phyloP scores from a whole-genome alignment of 169 alveolate genomes.

The Ichthyophthirius multifiliis region DNA sequence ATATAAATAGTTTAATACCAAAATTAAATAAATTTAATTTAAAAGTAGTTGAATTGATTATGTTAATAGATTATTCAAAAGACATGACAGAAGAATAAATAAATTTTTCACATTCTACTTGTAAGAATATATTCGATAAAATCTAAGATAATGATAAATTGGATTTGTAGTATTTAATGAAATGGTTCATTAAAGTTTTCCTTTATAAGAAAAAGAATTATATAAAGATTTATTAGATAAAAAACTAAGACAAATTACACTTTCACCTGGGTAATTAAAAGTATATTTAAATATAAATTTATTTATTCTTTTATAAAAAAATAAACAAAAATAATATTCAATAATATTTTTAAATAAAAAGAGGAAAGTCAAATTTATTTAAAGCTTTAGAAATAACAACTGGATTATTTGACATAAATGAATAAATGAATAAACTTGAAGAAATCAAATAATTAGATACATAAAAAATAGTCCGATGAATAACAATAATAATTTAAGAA shows the following conservation, averaged over 20 bases:
- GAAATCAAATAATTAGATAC: neutral
- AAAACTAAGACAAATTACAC: neutral
- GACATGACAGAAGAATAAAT: conserved; percentile 36
- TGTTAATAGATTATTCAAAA: conserved; percentile 34
- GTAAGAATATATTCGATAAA: conserved; percentile 4
- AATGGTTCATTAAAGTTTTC: conserved; percentile 23
- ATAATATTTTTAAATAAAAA: neutral
- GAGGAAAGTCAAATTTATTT: neutral
- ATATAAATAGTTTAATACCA: conserved; percentile 5
- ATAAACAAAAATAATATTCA: neutral
- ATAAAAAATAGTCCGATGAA: neutral
- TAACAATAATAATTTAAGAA: neutral
- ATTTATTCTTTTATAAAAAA: neutral
- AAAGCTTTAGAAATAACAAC: neutral
- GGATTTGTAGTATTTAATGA: conserved; percentile 36
- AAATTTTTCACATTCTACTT: conserved; percentile 18
- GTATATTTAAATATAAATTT: neutral
- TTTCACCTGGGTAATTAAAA: conserved; percentile 25
- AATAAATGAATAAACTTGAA: neutral
- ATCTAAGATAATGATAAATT: conserved; percentile 11
- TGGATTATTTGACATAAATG: neutral
- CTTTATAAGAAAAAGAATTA: neutral
- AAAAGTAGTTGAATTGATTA: conserved; percentile 21
- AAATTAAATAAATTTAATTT: conserved; percentile 9
- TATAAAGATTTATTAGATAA: conserved; percentile 25